Base-by-base conservation (phyloP, 345 rosid genomes). In the Gossypium ekmanianum region DNA sequence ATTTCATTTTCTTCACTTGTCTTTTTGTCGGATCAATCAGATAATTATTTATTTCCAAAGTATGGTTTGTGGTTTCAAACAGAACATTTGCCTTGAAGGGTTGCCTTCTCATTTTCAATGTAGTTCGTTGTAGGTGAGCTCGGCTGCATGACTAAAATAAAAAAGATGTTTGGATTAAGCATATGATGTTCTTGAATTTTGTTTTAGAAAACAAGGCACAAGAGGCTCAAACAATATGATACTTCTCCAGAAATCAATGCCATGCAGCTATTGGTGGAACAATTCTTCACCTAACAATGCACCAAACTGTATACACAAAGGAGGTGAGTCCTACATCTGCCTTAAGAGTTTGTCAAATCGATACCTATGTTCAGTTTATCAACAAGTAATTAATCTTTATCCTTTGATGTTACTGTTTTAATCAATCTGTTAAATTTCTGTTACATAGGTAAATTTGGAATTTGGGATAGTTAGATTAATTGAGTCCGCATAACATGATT, bases 191-290 rank as follows among this genome's bases (percentile, higher is more conserved):
- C 24, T 69, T 47, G 59, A 50, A 17, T 51, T 51, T 51, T 50
- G 18, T 69, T 69, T 44, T 29, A 69, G 73, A 69, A 50, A 44
- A 51, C 73, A 51, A 27, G 59, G 58, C 22, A 51, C 17, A 69
- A 16, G 73, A 69, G 45, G 73, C 59, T 51, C 73, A 27, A 69
- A 27, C 73, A 69, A 27, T 69, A 27, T 5, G 44, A 69, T 69
- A 9, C 73, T 17, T 69, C 56, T 51, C 45, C 43, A 27, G 59
- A 69, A 69, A 69, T 27, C 73, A 27, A 16, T 51, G 59, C 24
- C 52, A 51, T 27, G 59, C 59, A 51, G 59, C 73, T 51, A 27
- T 51, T 16, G 73, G 56, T 27, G 24, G 73, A 69, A 51, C 20
- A 27, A 16, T 27, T 9, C 45, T 69, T 50, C 26, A 26, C 34